Conservation (phyloP, 192 early-diverging fungal genomes). For the Umbelopsis vinacea region DNA sequence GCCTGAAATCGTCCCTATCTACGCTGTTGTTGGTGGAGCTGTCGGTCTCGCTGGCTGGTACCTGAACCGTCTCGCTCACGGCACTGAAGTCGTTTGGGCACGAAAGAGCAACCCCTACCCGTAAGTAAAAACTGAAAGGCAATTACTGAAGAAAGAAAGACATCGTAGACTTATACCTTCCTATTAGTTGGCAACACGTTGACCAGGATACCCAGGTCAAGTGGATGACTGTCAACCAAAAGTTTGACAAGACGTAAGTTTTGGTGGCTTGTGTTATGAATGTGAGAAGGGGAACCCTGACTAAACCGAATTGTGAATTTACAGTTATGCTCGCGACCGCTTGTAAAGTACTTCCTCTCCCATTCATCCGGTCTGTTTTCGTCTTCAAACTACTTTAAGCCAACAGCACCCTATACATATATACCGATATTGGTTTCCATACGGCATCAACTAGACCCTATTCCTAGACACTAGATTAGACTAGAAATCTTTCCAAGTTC, state of each 20-base stretch:
- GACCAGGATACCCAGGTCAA: conserved; percentile 63
- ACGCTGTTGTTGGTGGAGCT: conserved; percentile 45
- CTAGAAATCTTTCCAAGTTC: not conserved
- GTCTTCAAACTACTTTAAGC: not conserved
- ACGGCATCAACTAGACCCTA: conserved; percentile 18
- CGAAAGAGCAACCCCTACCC: conserved; percentile 44
- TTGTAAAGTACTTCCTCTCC: conserved; percentile 38
- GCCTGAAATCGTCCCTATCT: conserved; percentile 64
- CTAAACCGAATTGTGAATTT: not conserved
- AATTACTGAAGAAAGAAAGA: not conserved
- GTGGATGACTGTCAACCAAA: conserved; percentile 59
- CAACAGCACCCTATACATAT: conserved; percentile 7
- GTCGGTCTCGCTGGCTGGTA: conserved; percentile 61
- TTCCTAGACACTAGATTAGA: conserved; percentile 11
- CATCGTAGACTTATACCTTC: not conserved
- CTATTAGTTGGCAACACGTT: conserved; percentile 59
- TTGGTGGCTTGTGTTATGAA: conserved; percentile 21
- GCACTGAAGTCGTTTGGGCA: conserved; percentile 66
- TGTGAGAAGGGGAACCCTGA: not conserved
- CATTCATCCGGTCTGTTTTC: not conserved
- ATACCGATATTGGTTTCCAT: conserved; percentile 22
- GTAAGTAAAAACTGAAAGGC: conserved; percentile 26
- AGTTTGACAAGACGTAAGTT: conserved; percentile 57
- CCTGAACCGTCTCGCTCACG: conserved; percentile 59
- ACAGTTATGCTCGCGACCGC: conserved; percentile 54